Conservation (phyloP, 345 rosid genomes). For the Gossypium bickii region DNA sequence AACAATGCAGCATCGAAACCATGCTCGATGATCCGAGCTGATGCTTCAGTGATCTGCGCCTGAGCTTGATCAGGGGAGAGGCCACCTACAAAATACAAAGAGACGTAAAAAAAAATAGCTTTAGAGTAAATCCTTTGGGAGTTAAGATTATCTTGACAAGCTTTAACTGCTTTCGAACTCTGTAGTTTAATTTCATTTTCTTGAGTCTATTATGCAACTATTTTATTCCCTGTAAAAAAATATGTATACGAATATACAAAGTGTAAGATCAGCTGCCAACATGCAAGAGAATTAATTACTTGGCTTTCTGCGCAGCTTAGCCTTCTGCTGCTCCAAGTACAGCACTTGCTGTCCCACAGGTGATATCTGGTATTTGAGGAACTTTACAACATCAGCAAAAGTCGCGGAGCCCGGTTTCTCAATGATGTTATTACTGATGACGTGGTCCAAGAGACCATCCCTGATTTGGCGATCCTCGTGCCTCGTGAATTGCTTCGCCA, state of each 20-base stretch:
- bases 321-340: background rate
- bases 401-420: background rate
- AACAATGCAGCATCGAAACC: background rate
- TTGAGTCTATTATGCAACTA: no score
- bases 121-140: no score
- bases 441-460: background rate
- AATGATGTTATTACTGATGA: background rate
- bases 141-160: no score
- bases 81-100: background rate
- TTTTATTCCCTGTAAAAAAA: no score
- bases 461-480: background rate
- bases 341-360: background rate
- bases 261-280: no score
- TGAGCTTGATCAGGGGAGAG: background rate
- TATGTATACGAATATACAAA: no score
- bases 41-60: background rate
- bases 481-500: background rate
- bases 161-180: no score
- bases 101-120: no score
- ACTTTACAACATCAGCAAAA: background rate
- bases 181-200: no score
- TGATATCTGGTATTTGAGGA: background rate
- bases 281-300: no score
- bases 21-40: background rate
- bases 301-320: no score